These are phyloP conservation scores for Neurospora sp. DNA, from an alignment of 495 filamentous ascomycete species.

Conservation along the genomic window DNA sequence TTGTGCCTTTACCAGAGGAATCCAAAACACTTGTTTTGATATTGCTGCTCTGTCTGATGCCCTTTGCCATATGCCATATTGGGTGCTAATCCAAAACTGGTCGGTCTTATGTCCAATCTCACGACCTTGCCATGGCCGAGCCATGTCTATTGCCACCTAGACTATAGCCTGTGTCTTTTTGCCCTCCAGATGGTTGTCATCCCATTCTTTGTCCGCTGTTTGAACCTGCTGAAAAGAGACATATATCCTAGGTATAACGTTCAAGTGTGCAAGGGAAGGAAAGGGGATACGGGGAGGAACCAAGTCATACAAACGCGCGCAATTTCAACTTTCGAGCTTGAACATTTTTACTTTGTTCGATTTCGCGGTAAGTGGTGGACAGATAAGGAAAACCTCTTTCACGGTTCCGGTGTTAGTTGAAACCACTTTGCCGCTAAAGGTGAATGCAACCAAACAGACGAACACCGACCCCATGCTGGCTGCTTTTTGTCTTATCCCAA, in stretches of 20 bases:
- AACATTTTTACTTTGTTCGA: not conserved
- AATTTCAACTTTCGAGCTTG: not conserved
- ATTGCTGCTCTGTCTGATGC: not conserved
- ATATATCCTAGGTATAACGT: not conserved
- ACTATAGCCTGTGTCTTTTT: not conserved
- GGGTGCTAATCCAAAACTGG: not conserved
- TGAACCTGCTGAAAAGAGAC: not conserved
- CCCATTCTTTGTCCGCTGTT: not conserved
- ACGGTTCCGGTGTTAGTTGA: not conserved
- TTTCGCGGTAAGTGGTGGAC: not conserved
- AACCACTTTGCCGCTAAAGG: constrained; percentile 2
- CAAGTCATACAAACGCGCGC: not conserved
- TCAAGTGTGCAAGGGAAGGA: not conserved
- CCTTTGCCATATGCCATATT: not conserved
- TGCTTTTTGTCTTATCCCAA: constrained; percentile 2
- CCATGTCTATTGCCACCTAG: not conserved
- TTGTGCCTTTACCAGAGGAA: not conserved
- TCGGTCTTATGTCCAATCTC: not conserved
- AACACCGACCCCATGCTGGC: constrained; percentile 10
- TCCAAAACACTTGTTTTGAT: not conserved
- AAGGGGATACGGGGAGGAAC: not conserved
- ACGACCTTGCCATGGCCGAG: not conserved
- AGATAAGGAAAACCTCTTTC: not conserved
- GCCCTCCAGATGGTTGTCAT: not conserved
- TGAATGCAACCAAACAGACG: not conserved